A percentile compares a stretch with the other conserved stretches of the same genome.
phyloP scores from a whole-genome alignment of 2,329 filamentous ascomycete species.

The Diaporthe amygdali region DNA sequence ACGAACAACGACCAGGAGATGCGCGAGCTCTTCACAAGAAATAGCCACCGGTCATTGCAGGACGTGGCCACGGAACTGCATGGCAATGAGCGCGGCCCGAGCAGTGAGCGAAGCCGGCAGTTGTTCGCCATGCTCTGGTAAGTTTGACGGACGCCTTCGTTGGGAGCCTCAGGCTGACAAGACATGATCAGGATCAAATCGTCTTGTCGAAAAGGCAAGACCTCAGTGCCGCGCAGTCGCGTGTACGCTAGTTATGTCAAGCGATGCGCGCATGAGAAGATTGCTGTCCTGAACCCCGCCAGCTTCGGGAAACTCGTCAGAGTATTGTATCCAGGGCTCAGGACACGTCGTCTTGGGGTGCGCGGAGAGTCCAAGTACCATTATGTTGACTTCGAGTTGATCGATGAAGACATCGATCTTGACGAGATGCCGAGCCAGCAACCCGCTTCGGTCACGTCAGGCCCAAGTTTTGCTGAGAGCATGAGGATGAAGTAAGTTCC shows the following conservation, averaged over 20 bases:
- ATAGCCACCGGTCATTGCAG: slow-evolving; percentile 69
- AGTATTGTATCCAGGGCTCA: slow-evolving; percentile 93
- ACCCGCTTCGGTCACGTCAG: slow-evolving; percentile 39
- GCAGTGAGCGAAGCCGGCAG: slow-evolving; percentile 83
- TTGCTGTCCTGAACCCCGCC: slow-evolving; percentile 93
- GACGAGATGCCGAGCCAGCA: slow-evolving; percentile 7
- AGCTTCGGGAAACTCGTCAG: slow-evolving; percentile 97
- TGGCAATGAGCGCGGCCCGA: slow-evolving; percentile 78
- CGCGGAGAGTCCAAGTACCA: slow-evolving; percentile 98
- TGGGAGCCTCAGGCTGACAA: not conserved
- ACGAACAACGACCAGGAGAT: slow-evolving; percentile 84
- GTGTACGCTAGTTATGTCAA: slow-evolving; percentile 97
- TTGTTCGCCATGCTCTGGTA: slow-evolving; percentile 91
- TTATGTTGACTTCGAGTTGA: slow-evolving; percentile 74
- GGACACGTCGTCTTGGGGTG: slow-evolving; percentile 89
- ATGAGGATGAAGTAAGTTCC: slow-evolving; percentile 52
- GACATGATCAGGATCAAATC: slow-evolving; percentile 66
- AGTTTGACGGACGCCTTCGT: slow-evolving; percentile 32
- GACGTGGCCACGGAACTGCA: slow-evolving; percentile 79
- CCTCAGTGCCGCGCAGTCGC: slow-evolving; percentile 87
- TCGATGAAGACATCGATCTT: slow-evolving; percentile 53
- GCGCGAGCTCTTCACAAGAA: slow-evolving; percentile 74
- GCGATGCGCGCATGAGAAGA: slow-evolving; percentile 88
- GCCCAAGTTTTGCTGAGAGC: slow-evolving; percentile 21
- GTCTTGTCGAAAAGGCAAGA: slow-evolving; percentile 75